These are phyloP conservation scores for Leucosporidium creatinivorum DNA, from an alignment of 768 basidiomycete species.

Conservation along the genomic window DNA sequence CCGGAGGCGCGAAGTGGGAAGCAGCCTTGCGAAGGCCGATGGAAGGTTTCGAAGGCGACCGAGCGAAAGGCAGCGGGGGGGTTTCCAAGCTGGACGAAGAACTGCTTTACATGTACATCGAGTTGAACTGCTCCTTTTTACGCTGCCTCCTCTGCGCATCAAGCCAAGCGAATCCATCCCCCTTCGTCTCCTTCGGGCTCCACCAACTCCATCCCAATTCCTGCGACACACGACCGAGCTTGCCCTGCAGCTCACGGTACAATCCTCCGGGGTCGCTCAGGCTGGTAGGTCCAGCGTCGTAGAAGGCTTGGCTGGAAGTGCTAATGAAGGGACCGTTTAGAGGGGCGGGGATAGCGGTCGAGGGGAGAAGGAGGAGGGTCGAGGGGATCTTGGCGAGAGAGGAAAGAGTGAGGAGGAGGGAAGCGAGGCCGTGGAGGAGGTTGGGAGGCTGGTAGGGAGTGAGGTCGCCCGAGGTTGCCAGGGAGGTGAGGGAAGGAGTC, in stretches of 20 bases:
- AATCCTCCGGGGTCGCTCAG: slow-evolving; percentile 11
- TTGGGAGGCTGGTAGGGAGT: slow-evolving; percentile 24
- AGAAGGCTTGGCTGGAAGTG: slow-evolving; percentile 3
- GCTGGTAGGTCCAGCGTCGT: slow-evolving; percentile 15
- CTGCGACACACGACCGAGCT: neutral
- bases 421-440: slow-evolving; percentile 27
- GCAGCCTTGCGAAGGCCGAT: too few species aligned
- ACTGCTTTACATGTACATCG: slow-evolving; percentile 25
- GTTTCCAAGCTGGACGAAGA: too few species aligned
- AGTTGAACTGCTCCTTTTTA: slow-evolving; percentile 6
- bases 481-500: neutral
- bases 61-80: too few species aligned
- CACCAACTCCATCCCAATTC: slow-evolving; percentile 26
- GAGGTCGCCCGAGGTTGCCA: neutral
- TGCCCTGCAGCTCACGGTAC: slow-evolving; percentile 16
- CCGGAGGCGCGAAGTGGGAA: too few species aligned
- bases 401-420: slow-evolving; percentile 18
- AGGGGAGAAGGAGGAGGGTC: slow-evolving; percentile 28
- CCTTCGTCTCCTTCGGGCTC: neutral
- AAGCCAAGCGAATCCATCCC: slow-evolving; percentile 26
- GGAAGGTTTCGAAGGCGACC: too few species aligned
- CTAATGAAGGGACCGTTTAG: slow-evolving; percentile 28
- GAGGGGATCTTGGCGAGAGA: neutral
- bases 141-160: slow-evolving; percentile 8
- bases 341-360: slow-evolving; percentile 14